phyloP scores from a whole-genome alignment of 352 stramenopile species.

The Phytophthora ramorum region DNA sequence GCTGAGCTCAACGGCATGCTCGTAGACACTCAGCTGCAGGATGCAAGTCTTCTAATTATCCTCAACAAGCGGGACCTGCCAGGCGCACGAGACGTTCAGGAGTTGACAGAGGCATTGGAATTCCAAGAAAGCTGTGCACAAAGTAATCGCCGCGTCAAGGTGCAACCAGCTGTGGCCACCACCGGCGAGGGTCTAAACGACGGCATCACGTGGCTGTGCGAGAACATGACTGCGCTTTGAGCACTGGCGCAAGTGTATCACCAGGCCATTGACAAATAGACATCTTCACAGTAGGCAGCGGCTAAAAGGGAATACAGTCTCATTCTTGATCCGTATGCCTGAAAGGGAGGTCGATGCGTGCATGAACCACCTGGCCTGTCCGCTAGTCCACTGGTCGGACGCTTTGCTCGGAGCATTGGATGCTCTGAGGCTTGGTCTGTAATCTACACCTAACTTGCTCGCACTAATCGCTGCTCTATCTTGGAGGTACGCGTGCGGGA shows the following conservation, averaged over 20 bases:
- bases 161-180: constrained; percentile 81
- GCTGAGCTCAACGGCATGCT: constrained; percentile 77
- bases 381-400: constrained; percentile 3
- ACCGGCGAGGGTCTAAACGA: constrained; percentile 78
- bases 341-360: constrained; percentile 5
- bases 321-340: constrained; percentile 35
- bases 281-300: constrained; percentile 9
- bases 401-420: constrained; percentile 9
- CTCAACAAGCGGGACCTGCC: constrained; percentile 85
- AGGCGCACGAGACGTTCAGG: constrained; percentile 50
- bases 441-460: constrained; percentile 34
- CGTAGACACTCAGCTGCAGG: constrained; percentile 70
- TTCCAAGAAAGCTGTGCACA: constrained; percentile 60
- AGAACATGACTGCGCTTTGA: constrained; percentile 79
- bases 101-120: constrained; percentile 57
- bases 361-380: neutral
- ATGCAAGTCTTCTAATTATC: constrained; percentile 71
- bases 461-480: constrained; percentile 30
- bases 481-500: constrained; percentile 18
- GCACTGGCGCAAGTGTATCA: constrained; percentile 5
- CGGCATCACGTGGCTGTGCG: constrained; percentile 80
- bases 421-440: constrained; percentile 9
- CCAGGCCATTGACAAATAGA: constrained; percentile 23
- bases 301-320: constrained; percentile 33
- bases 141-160: constrained; percentile 53